Evolutionary conservation across 2,329 filamentous ascomycete genomes (phyloP).

Genomic region (Biscogniauxia mediterranea): DNA sequence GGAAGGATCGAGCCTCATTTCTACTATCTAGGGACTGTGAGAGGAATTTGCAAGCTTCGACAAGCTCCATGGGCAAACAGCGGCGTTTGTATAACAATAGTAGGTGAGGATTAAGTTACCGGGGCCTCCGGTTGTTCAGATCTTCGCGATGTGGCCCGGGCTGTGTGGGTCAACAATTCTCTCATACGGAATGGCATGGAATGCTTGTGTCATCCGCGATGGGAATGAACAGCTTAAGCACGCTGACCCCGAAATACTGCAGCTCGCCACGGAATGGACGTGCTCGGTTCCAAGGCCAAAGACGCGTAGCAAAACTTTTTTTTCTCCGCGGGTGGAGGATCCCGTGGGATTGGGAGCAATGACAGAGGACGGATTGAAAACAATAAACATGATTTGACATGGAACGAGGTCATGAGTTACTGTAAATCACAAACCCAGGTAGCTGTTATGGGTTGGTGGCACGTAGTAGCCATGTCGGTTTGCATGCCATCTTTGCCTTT

Average conservation of each 20-base stretch:
- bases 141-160: not conserved
- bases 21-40: not conserved
- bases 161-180: not conserved
- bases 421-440: not conserved
- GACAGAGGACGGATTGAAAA: not conserved
- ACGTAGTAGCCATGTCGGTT: not conserved
- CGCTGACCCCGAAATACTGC: not conserved
- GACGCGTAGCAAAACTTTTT: not conserved
- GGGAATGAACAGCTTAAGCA: not conserved
- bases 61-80: not conserved
- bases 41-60: not conserved
- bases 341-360: not conserved
- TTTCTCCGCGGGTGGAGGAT: not conserved
- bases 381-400: not conserved
- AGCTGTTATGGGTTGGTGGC: not conserved
- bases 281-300: not conserved
- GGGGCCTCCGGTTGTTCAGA: not conserved
- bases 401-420: not conserved
- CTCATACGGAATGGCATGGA: not conserved
- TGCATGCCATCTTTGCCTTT: not conserved
- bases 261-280: not conserved
- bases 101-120: not conserved
- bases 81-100: not conserved
- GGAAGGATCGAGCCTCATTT: conserved; percentile 1
- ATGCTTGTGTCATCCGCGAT: not conserved